Conservation (phyloP, 2,329 filamentous ascomycete genomes). For the Fonsecaea erecta region DNA sequence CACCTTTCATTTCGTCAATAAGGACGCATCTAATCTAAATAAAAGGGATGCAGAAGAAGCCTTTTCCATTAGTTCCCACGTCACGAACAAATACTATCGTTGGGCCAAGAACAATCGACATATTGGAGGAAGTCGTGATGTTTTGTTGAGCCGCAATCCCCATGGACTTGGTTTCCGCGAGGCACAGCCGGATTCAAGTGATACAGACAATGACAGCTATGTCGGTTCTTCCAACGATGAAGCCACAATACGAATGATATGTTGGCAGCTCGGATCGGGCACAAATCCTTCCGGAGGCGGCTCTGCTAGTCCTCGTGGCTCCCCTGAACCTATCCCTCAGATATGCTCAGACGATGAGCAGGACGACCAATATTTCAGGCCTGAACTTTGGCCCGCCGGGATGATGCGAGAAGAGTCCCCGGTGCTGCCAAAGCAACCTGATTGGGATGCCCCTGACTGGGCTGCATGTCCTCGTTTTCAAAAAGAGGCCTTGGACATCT, state of each 20-base stretch:
- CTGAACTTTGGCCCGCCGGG: slow-evolving; percentile 9
- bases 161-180: neutral
- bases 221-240: neutral
- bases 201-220: neutral
- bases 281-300: neutral
- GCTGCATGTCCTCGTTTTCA: slow-evolving; percentile 13
- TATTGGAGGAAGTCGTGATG: neutral
- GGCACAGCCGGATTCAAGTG: neutral
- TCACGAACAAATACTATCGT: slow-evolving; percentile 24
- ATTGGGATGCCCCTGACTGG: slow-evolving; percentile 17
- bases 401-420: neutral
- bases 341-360: neutral
- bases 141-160: neutral
- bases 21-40: slow-evolving; percentile 25
- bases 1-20: slow-evolving; percentile 25
- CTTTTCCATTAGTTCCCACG: slow-evolving; percentile 26
- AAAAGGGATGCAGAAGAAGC: slow-evolving; percentile 18
- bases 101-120: slow-evolving; percentile 16
- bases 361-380: slow-evolving; percentile 7
- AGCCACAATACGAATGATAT: slow-evolving; percentile 7
- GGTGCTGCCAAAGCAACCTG: neutral
- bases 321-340: neutral
- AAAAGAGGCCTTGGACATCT: slow-evolving; percentile 14
- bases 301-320: neutral
- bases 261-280: slow-evolving; percentile 22